A percentile compares a stretch with the other conserved stretches of the same genome.
phyloP scores from a whole-genome alignment of 805 yeast species.

The Hanseniaspora occidentalis region DNA sequence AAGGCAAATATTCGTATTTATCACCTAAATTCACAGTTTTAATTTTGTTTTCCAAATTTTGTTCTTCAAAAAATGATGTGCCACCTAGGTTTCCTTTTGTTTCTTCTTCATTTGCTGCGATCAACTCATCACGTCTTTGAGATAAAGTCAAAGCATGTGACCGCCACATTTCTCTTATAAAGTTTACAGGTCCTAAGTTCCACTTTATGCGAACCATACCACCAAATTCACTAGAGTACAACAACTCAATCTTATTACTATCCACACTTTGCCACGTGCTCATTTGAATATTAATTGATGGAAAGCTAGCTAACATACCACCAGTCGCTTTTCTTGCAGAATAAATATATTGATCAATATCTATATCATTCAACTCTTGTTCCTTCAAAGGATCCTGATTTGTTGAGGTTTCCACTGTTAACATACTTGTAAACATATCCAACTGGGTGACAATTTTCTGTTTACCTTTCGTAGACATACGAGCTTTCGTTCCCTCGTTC shows the following conservation, averaged over 20 bases:
- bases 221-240: conserved; percentile 63
- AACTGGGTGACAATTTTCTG: conserved; percentile 38
- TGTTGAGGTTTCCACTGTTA: conserved; percentile 54
- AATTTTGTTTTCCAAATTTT: conserved; percentile 28
- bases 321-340: conserved; percentile 54
- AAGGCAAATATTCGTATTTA: conserved; percentile 44
- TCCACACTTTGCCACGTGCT: conserved; percentile 49
- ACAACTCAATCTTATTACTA: conserved; percentile 47
- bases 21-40: conserved; percentile 33
- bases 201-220: conserved; percentile 86
- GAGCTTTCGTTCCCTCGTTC: conserved; percentile 43
- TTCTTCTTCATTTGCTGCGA: not conserved
- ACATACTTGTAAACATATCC: conserved; percentile 47
- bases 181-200: conserved; percentile 87
- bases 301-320: conserved; percentile 70
- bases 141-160: conserved; percentile 66
- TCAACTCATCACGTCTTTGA: conserved; percentile 36
- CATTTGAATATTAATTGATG: conserved; percentile 66
- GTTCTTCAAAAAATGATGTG: conserved; percentile 20
- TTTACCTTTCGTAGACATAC: conserved; percentile 29
- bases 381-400: conserved; percentile 40
- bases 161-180: conserved; percentile 85
- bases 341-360: conserved; percentile 42
- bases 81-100: conserved; percentile 8
- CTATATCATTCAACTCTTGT: conserved; percentile 30